Percentiles rank a stretch among this genome's conserved stretches.
Conservation (phyloP, 441 rosid species). For the Gossypium davidsonii region DNA sequence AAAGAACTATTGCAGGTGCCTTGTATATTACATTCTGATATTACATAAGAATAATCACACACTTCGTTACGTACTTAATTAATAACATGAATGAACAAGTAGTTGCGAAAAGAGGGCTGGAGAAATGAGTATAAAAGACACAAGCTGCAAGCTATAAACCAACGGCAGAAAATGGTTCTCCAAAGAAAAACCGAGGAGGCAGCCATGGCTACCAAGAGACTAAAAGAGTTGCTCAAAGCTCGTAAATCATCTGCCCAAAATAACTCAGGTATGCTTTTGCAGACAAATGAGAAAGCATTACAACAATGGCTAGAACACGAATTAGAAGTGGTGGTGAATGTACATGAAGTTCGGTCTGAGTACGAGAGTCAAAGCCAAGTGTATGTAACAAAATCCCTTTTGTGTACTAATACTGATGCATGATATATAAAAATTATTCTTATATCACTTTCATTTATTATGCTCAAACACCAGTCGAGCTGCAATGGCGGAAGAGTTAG, state of each 20-base stretch:
- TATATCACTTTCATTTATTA: conserved; percentile 5
- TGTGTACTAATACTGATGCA: conserved; percentile 4
- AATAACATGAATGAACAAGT: conserved; percentile 20
- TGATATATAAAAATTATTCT: neutral
- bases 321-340: conserved; percentile 94
- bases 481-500: conserved; percentile 87
- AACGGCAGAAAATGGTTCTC: conserved; percentile 99
- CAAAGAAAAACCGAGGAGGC: conserved; percentile 99
- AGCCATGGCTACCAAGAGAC: conserved; percentile 94
- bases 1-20: conserved; percentile 86
- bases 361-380: conserved; percentile 98
- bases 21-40: too few species aligned
- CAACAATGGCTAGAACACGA: conserved; percentile 96
- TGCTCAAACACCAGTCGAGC: conserved; percentile 60
- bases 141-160: conserved; percentile 90
- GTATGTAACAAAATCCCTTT: conserved; percentile 40
- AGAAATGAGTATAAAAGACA: conserved; percentile 97
- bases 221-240: conserved; percentile 94
- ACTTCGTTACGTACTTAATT: neutral
- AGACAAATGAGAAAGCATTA: conserved; percentile 84
- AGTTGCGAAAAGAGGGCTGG: conserved; percentile 94
- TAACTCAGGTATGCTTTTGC: conserved; percentile 46
- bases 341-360: conserved; percentile 95
- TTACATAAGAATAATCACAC: too few species aligned
- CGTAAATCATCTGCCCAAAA: conserved; percentile 84